Evolutionary conservation across 2,329 filamentous ascomycete genomes (phyloP).

Genomic region (Talaromyces sp.): DNA sequence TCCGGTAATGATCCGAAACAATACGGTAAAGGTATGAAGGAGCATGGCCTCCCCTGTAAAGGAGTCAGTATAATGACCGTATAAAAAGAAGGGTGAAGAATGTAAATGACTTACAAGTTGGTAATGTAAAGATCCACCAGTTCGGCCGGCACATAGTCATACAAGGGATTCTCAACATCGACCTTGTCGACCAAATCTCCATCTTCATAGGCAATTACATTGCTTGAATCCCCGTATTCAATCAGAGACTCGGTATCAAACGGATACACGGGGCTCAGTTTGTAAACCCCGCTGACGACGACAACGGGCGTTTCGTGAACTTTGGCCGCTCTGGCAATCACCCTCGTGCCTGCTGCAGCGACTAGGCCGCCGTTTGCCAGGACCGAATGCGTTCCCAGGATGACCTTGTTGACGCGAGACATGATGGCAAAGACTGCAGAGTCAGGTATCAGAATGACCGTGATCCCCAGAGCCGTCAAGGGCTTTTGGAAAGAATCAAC

Average conservation of each 20-base stretch:
- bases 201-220: slow-evolving; percentile 71
- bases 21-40: slow-evolving; percentile 61
- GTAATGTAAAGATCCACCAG: slow-evolving; percentile 62
- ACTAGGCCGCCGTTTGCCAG: slow-evolving; percentile 83
- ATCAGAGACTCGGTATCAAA: slow-evolving; percentile 77
- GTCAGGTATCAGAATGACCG: slow-evolving; percentile 78
- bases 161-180: slow-evolving; percentile 71
- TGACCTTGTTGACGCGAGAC: slow-evolving; percentile 91
- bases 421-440: slow-evolving; percentile 88
- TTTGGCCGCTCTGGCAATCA: slow-evolving; percentile 79
- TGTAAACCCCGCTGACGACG: slow-evolving; percentile 86
- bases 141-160: slow-evolving; percentile 76
- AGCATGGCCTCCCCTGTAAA: slow-evolving; percentile 53
- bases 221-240: slow-evolving; percentile 78
- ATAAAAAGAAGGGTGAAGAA: not conserved
- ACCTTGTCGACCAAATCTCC: slow-evolving; percentile 72
- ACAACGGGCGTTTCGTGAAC: slow-evolving; percentile 79
- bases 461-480: slow-evolving; percentile 70
- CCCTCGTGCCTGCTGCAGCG: slow-evolving; percentile 74
- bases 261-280: slow-evolving; percentile 83
- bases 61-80: not conserved
- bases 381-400: slow-evolving; percentile 80
- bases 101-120: slow-evolving; percentile 58
- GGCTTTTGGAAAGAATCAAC: slow-evolving; percentile 65
- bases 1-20: slow-evolving; percentile 60